phyloP scores from a whole-genome alignment of 805 yeast genomes.

The Starmerella vaccinii region DNA sequence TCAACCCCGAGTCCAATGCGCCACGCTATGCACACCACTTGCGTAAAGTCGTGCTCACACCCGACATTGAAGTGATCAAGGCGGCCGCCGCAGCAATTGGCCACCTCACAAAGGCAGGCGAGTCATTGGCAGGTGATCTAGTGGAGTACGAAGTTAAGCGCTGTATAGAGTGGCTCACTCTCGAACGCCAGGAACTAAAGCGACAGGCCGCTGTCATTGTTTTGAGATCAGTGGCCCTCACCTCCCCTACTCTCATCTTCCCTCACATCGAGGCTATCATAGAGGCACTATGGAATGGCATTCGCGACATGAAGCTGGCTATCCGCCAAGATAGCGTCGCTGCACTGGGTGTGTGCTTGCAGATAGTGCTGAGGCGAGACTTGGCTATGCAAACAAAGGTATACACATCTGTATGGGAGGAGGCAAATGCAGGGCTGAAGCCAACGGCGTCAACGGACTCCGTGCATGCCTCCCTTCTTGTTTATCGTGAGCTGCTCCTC shows the following conservation, averaged over 20 bases:
- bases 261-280: slow-evolving; percentile 68
- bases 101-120: slow-evolving; percentile 73
- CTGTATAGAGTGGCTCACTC: slow-evolving; percentile 81
- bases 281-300: slow-evolving; percentile 77
- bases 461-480: slow-evolving; percentile 79
- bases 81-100: slow-evolving; percentile 83
- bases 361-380: slow-evolving; percentile 73
- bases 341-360: slow-evolving; percentile 65
- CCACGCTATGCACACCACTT: slow-evolving; percentile 86
- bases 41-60: slow-evolving; percentile 67
- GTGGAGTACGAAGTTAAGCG: slow-evolving; percentile 86
- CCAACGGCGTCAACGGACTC: slow-evolving; percentile 43
- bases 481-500: slow-evolving; percentile 64
- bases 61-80: slow-evolving; percentile 74
- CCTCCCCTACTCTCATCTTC: slow-evolving; percentile 75
- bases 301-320: slow-evolving; percentile 64
- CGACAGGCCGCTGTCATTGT: slow-evolving; percentile 86
- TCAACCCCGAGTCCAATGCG: slow-evolving; percentile 76
- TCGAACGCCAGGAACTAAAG: slow-evolving; percentile 67
- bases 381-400: slow-evolving; percentile 57
- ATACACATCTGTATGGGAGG: slow-evolving; percentile 60
- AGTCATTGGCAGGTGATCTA: slow-evolving; percentile 76
- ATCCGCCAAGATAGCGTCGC: slow-evolving; percentile 78
- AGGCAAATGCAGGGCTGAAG: slow-evolving; percentile 53
- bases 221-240: slow-evolving; percentile 70